Conservation (phyloP, 2,329 filamentous ascomycete species). For the Hypocrella siamensis region DNA sequence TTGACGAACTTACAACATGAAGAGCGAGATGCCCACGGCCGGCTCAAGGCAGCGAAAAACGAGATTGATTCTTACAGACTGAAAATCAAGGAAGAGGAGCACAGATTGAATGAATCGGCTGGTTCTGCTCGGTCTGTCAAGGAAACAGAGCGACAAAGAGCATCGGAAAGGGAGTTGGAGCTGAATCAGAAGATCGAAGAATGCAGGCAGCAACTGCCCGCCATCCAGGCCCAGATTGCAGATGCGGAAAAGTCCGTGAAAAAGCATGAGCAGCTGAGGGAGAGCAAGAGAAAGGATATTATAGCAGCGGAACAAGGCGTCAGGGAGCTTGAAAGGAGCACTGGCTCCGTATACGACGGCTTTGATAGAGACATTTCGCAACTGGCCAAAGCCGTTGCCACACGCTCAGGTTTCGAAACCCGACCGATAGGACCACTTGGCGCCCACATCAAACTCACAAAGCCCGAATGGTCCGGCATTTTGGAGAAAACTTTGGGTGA, state of each 20-base stretch:
- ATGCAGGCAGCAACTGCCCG: conserved; percentile 14
- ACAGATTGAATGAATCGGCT: conserved; percentile 49
- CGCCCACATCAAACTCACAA: conserved; percentile 55
- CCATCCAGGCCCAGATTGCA: conserved; percentile 16
- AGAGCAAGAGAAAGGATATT: conserved; percentile 38
- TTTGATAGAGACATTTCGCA: conserved; percentile 48
- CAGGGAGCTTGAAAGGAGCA: conserved; percentile 36
- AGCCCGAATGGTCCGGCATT: conserved; percentile 70
- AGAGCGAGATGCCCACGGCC: conserved; percentile 47
- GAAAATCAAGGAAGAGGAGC: conserved; percentile 38
- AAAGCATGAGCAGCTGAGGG: conserved; percentile 16
- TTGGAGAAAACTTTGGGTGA: conserved; percentile 64
- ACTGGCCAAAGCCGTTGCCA: conserved; percentile 52
- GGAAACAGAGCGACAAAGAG: conserved; percentile 31
- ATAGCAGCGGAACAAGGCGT: conserved; percentile 26
- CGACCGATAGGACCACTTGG: conserved; percentile 78
- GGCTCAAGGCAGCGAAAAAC: conserved; percentile 36
- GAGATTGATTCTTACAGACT: conserved; percentile 27
- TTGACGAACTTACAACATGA: conserved; percentile 40
- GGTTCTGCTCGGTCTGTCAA: conserved; percentile 54
- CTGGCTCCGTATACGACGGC: conserved; percentile 43
- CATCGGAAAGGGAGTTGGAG: conserved; percentile 11
- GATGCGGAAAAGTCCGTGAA: conserved; percentile 15
- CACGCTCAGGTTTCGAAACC: conserved; percentile 51
- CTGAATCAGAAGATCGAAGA: conserved; percentile 13